Evolutionary conservation across 345 rosid species (phyloP).

Genomic region (Turritis glabra): DNA sequence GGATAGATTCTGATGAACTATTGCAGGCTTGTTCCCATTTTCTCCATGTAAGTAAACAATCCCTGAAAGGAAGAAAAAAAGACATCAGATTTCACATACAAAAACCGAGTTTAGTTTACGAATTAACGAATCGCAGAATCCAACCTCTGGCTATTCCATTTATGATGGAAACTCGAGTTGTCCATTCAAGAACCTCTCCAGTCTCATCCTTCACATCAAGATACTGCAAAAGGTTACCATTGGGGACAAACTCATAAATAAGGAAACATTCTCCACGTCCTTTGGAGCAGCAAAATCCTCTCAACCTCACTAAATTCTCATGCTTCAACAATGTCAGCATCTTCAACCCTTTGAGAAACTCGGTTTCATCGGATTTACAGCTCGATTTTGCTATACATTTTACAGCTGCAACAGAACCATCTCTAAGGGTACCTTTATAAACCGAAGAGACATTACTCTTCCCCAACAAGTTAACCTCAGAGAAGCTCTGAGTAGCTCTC

Average conservation of each 20-base stretch:
- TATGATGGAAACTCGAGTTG: conserved; percentile 72
- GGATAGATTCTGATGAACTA: conserved; percentile 81
- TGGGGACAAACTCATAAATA: conserved; percentile 77
- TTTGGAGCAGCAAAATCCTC: conserved; percentile 94
- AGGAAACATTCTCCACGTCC: conserved; percentile 96
- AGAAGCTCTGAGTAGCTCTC: conserved; percentile 92
- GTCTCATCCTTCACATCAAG: conserved; percentile 63
- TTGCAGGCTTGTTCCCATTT: conserved; percentile 59
- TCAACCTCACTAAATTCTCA: conserved; percentile 70
- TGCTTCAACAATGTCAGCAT: conserved; percentile 70
- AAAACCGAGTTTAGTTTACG: background rate
- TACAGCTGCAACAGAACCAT: conserved; percentile 72
- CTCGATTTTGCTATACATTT: conserved; percentile 84
- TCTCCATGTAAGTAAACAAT: conserved; percentile 68
- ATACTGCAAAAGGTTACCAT: conserved; percentile 77
- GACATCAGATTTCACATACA: conserved; percentile 8
- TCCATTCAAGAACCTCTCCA: conserved; percentile 80
- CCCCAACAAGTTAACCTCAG: conserved; percentile 72
- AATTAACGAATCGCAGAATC: conserved; percentile 10
- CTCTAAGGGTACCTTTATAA: conserved; percentile 82
- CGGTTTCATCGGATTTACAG: conserved; percentile 79
- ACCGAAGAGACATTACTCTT: conserved; percentile 72
- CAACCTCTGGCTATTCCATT: conserved; percentile 86
- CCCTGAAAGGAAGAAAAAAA: conserved; percentile 48
- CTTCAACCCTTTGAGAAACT: conserved; percentile 81